phyloP scores from a whole-genome alignment of 306 rosid species.

The Luffa aegyptiaca region DNA sequence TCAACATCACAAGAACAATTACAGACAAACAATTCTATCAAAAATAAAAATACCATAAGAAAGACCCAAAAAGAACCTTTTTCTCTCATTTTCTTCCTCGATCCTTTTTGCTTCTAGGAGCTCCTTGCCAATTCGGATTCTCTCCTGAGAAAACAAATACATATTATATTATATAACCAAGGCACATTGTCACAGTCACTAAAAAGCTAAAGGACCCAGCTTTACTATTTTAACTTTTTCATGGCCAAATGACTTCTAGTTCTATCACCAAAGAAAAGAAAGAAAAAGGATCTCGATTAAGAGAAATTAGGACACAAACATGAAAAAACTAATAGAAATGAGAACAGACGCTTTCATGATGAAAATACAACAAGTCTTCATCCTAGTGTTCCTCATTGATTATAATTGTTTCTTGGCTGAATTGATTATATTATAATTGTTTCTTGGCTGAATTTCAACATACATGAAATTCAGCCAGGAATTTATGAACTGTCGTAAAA shows the following conservation, averaged over 20 bases:
- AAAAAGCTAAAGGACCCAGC: not conserved
- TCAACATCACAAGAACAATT: not conserved
- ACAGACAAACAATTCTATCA: not conserved
- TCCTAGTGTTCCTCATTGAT: not conserved
- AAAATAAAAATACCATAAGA: not conserved
- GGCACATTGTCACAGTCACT: not conserved
- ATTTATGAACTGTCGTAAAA: too few relatives aligned
- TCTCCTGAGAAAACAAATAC: constrained; percentile 45
- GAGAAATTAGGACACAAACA: not conserved
- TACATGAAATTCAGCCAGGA: too few relatives aligned
- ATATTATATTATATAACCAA: not conserved
- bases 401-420: not conserved
- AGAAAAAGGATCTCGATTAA: not conserved
- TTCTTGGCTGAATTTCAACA: too few relatives aligned
- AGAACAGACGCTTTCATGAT: not conserved
- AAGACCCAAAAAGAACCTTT: constrained; percentile 42
- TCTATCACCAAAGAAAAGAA: not conserved
- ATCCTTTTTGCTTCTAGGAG: constrained; percentile 91
- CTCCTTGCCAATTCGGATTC: constrained; percentile 95
- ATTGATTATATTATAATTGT: too few relatives aligned
- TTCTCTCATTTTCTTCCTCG: constrained; percentile 90
- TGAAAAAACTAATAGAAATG: not conserved
- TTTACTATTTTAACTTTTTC: not conserved
- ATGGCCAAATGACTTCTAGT: not conserved
- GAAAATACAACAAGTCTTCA: not conserved